phyloP scores from a whole-genome alignment of 1,284 basidiomycete species.

The Pyrrhoderma lamaoense region DNA sequence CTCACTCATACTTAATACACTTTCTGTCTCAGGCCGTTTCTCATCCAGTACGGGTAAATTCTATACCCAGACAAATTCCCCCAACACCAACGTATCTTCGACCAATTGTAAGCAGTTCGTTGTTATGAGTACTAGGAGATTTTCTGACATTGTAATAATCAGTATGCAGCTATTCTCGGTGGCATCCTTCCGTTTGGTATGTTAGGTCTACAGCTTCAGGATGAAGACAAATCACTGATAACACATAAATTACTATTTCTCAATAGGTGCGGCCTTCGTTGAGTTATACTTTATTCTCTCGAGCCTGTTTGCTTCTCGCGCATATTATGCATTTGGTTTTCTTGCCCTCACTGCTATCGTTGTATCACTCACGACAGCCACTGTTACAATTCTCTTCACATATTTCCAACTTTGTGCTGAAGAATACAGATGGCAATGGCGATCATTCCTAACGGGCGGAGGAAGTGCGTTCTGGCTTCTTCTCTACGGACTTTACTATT shows the following conservation, averaged over 20 bases:
- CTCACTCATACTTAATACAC: conserved; percentile 10
- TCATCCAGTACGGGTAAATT: conserved; percentile 85
- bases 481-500: conserved; percentile 81
- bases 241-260: neutral
- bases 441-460: conserved; percentile 90
- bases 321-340: conserved; percentile 96
- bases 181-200: conserved; percentile 89
- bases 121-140: conserved; percentile 9
- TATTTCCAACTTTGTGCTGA: conserved; percentile 95
- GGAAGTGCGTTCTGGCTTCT: conserved; percentile 92
- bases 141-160: conserved; percentile 15
- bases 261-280: conserved; percentile 83
- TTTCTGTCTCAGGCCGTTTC: conserved; percentile 46
- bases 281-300: conserved; percentile 94
- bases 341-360: conserved; percentile 83
- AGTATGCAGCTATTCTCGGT: conserved; percentile 75
- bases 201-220: conserved; percentile 19
- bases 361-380: conserved; percentile 83
- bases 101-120: conserved; percentile 50
- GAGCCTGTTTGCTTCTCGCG: conserved; percentile 87
- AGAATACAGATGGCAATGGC: conserved; percentile 98
- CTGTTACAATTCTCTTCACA: conserved; percentile 83
- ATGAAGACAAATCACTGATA: too few relatives aligned
- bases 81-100: conserved; percentile 77
- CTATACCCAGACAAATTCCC: conserved; percentile 89